Conservation (phyloP, 108 stramenopile species). For the Skeletonema tropicum region DNA sequence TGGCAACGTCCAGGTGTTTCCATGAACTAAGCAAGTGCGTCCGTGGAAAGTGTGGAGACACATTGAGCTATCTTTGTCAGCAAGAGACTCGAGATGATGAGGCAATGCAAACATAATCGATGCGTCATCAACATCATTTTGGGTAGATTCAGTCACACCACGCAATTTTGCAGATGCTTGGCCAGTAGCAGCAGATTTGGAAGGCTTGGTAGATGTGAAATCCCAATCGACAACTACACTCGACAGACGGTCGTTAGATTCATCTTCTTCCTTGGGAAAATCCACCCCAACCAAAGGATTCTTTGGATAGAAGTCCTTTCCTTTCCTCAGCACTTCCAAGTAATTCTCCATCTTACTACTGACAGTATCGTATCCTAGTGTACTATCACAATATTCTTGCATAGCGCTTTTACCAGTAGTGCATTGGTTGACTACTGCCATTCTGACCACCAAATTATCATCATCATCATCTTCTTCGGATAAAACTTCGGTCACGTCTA, state of each 20-base stretch:
- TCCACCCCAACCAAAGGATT: constrained; percentile 50
- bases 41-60: constrained; percentile 52
- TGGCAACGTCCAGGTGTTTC: constrained; percentile 35
- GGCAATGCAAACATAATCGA: constrained; percentile 76
- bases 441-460: constrained; percentile 65
- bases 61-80: constrained; percentile 15
- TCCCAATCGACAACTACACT: constrained; percentile 71
- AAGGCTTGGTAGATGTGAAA: constrained; percentile 28
- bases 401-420: constrained; percentile 63
- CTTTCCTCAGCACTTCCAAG: constrained; percentile 38
- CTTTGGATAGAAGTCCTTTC: constrained; percentile 40
- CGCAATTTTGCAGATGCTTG: constrained; percentile 41
- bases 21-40: constrained; percentile 40
- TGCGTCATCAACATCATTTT: constrained; percentile 29
- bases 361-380: constrained; percentile 43
- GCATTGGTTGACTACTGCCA: constrained; percentile 83
- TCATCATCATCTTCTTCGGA: constrained; percentile 19
- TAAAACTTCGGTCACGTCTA: constrained; percentile 42
- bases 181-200: constrained; percentile 2
- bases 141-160: constrained; percentile 12
- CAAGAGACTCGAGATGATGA: constrained; percentile 70
- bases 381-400: constrained; percentile 40
- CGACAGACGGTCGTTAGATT: constrained; percentile 29
- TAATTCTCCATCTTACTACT: constrained; percentile 38
- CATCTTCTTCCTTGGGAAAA: constrained; percentile 32